phyloP scores from a whole-genome alignment of 2,329 filamentous ascomycete species.

The Fusarium beomiforme region DNA sequence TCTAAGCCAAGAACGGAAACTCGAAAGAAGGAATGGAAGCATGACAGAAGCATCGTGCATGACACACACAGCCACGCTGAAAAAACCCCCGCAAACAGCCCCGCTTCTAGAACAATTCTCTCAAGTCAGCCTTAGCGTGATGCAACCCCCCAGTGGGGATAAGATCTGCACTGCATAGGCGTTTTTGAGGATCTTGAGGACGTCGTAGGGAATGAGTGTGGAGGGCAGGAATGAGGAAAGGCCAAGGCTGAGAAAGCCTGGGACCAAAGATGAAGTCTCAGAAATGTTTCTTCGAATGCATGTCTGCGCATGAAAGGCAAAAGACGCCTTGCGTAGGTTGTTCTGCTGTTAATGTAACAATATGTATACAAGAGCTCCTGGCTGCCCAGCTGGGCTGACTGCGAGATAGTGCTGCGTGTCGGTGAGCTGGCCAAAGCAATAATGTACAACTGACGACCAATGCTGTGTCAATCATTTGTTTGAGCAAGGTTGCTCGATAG shows the following conservation, averaged over 20 bases:
- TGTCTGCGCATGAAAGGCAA: neutral
- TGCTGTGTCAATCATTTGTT: neutral
- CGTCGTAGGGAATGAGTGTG: conserved; percentile 5
- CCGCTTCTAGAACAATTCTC: conserved; percentile 49
- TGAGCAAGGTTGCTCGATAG: neutral
- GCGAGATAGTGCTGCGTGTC: neutral
- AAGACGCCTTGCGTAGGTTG: conserved; percentile 15
- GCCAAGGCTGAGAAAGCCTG: conserved; percentile 23
- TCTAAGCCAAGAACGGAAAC: conserved; percentile 27
- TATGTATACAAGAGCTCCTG: conserved; percentile 18
- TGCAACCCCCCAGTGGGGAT: conserved; percentile 14
- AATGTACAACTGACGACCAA: neutral
- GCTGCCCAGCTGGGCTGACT: conserved; percentile 11
- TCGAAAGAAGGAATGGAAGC: conserved; percentile 36
- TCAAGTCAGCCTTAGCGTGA: conserved; percentile 41
- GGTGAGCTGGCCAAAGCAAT: conserved; percentile 7
- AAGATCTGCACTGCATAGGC: conserved; percentile 36
- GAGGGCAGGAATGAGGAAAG: conserved; percentile 19
- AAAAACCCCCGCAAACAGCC: conserved; percentile 31
- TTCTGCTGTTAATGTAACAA: conserved; percentile 12
- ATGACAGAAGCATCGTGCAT: conserved; percentile 35
- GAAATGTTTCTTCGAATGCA: neutral
- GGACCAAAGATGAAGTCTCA: neutral
- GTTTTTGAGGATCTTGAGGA: conserved; percentile 24
- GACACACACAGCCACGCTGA: conserved; percentile 32